Evolutionary conservation across 2,329 filamentous ascomycete genomes (phyloP).

Genomic region (Talaromyces sp.): DNA sequence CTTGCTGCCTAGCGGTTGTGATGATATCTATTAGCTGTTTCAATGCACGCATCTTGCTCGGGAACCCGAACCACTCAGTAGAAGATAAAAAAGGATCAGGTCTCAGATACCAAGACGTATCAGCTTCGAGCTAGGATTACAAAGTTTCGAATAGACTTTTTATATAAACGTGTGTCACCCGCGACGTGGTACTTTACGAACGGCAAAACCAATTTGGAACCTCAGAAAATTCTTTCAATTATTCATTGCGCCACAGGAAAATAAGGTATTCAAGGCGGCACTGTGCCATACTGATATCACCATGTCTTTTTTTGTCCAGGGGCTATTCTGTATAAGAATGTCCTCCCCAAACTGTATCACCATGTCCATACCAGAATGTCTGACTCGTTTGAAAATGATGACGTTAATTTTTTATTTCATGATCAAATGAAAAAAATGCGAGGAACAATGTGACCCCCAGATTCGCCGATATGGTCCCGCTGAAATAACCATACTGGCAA

Average conservation of each 20-base stretch:
- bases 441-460: slow-evolving; percentile 39
- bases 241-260: slow-evolving; percentile 21
- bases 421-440: slow-evolving; percentile 30
- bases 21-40: neutral
- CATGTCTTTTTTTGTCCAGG: slow-evolving; percentile 32
- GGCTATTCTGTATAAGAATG: slow-evolving; percentile 38
- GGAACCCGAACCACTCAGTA: neutral
- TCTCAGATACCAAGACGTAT: neutral
- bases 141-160: neutral
- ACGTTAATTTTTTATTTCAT: slow-evolving; percentile 32
- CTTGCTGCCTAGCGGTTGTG: neutral
- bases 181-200: neutral
- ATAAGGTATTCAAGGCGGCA: slow-evolving; percentile 19
- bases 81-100: neutral
- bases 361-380: slow-evolving; percentile 36
- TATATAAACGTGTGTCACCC: too few relatives aligned
- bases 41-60: neutral
- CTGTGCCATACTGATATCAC: slow-evolving; percentile 39
- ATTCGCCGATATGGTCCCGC: slow-evolving; percentile 39
- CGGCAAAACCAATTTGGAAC: neutral
- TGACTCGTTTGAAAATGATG: slow-evolving; percentile 19
- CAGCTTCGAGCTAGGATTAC: neutral
- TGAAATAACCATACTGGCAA: slow-evolving; percentile 37
- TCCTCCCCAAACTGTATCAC: slow-evolving; percentile 24
- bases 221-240: slow-evolving; percentile 39